phyloP scores from a whole-genome alignment of 805 yeast genomes.

The Candida peoriensis region DNA sequence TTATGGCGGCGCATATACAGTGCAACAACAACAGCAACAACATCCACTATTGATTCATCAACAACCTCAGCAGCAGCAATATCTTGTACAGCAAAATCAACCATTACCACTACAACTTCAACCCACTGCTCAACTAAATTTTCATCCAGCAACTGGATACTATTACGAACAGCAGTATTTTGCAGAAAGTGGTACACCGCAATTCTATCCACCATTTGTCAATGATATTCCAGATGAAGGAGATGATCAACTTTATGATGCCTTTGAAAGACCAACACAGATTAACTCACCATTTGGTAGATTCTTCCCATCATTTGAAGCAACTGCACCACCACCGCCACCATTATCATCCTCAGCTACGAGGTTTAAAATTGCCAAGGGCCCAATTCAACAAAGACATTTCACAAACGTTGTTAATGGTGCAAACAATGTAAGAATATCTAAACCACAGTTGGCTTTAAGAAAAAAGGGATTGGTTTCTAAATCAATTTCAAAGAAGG shows the following conservation, averaged over 20 bases:
- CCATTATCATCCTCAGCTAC: too few relatives aligned
- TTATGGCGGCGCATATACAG: background rate
- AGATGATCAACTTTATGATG: conserved; percentile 12
- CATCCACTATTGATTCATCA: background rate
- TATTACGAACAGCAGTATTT: background rate
- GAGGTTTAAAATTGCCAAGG: conserved; percentile 7
- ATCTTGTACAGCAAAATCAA: conserved; percentile 1
- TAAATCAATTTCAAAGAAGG: too few relatives aligned
- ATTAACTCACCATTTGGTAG: conserved; percentile 19
- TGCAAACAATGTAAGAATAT: too few relatives aligned
- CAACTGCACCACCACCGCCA: conserved; percentile 26
- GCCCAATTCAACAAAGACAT: background rate
- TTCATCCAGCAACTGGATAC: background rate
- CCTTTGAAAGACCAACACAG: conserved; percentile 3
- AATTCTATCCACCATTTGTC: conserved; percentile 5
- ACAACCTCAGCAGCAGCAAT: background rate
- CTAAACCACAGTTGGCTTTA: too few relatives aligned
- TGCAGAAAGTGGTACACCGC: background rate
- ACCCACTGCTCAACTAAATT: background rate
- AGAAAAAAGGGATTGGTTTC: too few relatives aligned
- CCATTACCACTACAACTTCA: too few relatives aligned
- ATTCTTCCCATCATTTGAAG: conserved; percentile 25
- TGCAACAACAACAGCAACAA: background rate
- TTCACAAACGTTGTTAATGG: too few relatives aligned
- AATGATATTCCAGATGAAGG: conserved; percentile 7